These are phyloP conservation scores for Drechslerella coelobrocha DNA, from an alignment of 2,329 filamentous ascomycete genomes.

Conservation along the genomic window DNA sequence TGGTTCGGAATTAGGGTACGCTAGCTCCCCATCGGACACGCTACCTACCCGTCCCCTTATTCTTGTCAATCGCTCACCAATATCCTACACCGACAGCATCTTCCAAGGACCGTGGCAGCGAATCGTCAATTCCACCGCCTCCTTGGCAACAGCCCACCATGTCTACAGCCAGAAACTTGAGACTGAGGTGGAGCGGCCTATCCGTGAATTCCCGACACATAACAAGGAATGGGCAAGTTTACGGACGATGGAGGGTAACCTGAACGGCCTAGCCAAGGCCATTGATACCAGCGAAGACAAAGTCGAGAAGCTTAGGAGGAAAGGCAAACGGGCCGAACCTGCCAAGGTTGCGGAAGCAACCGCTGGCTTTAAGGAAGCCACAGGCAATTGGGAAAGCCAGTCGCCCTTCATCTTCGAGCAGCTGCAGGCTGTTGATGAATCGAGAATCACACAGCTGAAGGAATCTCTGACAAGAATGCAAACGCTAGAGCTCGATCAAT, in stretches of 20 bases:
- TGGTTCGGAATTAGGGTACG: constrained; percentile 84
- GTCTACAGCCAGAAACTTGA: constrained; percentile 81
- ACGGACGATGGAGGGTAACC: constrained; percentile 79
- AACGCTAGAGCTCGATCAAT: constrained; percentile 87
- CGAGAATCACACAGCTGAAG: constrained; percentile 83
- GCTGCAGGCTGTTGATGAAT: constrained; percentile 88
- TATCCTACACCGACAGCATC: constrained; percentile 66
- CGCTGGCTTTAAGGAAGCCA: constrained; percentile 76
- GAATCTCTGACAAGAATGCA: constrained; percentile 91
- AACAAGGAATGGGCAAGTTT: constrained; percentile 81
- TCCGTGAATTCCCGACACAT: constrained; percentile 75
- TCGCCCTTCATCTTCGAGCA: constrained; percentile 94
- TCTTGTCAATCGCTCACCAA: constrained; percentile 15
- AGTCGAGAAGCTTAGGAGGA: constrained; percentile 80
- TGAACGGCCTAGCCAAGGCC: constrained; percentile 80
- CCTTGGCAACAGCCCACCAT: constrained; percentile 82
- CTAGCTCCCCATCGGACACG: not conserved
- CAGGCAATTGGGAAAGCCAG: constrained; percentile 88
- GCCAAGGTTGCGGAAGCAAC: constrained; percentile 79
- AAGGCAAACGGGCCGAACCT: constrained; percentile 76
- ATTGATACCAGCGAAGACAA: constrained; percentile 84
- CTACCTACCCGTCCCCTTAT: not conserved
- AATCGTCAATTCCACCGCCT: constrained; percentile 78
- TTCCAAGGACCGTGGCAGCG: constrained; percentile 91
- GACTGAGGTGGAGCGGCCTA: constrained; percentile 81